A percentile compares a stretch with the other conserved stretches of the same genome.
Conservation (phyloP, 805 yeast genomes). For the Candida yuanshanica region DNA sequence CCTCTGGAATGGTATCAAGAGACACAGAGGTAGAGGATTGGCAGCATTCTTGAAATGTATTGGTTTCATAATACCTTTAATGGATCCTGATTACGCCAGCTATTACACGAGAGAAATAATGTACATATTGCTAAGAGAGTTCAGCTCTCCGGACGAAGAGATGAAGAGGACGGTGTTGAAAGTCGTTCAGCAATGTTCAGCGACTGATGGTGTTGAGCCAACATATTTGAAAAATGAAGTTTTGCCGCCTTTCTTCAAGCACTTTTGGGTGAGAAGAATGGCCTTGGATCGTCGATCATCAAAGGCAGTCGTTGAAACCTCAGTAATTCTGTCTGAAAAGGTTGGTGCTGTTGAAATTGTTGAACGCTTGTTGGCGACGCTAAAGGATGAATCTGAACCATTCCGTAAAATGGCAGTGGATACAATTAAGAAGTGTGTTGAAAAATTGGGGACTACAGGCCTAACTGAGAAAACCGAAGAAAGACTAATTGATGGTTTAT, state of each 20-base stretch:
- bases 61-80: constrained; percentile 76
- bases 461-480: constrained; percentile 56
- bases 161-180: constrained; percentile 70
- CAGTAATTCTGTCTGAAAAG: constrained; percentile 58
- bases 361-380: constrained; percentile 45
- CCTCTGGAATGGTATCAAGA: constrained; percentile 71
- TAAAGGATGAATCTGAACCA: constrained; percentile 82
- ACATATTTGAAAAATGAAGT: constrained; percentile 46
- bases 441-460: constrained; percentile 48
- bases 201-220: constrained; percentile 50
- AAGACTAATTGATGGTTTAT: constrained; percentile 69
- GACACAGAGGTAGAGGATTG: constrained; percentile 70
- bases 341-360: constrained; percentile 61
- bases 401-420: constrained; percentile 75
- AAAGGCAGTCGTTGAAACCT: constrained; percentile 64
- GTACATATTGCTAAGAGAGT: constrained; percentile 62
- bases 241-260: constrained; percentile 54
- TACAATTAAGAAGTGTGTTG: constrained; percentile 53
- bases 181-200: constrained; percentile 62
- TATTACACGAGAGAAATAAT: constrained; percentile 75
- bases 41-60: constrained; percentile 74
- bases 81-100: constrained; percentile 77
- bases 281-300: constrained; percentile 62
- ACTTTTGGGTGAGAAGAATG: constrained; percentile 78
- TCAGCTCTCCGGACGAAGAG: constrained; percentile 79